Base-by-base conservation (phyloP, 2,329 filamentous ascomycete species). In the Xylaria digitata region DNA sequence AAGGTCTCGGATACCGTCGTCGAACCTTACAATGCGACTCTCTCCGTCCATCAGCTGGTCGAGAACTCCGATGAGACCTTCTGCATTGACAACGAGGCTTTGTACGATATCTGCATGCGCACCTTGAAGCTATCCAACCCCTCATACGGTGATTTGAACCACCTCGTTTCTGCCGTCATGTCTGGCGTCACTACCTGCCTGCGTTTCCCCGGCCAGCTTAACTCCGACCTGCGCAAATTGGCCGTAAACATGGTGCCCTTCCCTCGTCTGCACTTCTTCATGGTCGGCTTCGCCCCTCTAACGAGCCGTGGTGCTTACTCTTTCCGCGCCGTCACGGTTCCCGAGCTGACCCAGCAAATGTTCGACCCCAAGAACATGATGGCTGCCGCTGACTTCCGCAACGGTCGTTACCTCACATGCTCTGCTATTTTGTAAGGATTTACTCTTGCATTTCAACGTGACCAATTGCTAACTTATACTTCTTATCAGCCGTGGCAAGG, bases 341-440 rank as follows among this genome's bases (percentile, higher is more conserved):
- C 96, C 66, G 96, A 99, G 88, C 89, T 99, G 82, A 98, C 96
- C 78, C 96, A 99, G 88, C 96, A 99, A 85, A 98, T 99, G 94
- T 99, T 97, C 88, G 96, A 99, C 87, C 95, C 96, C 79, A 99
- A 98, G 94, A 99, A 99, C 91, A 99, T 99, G 95, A 99, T 99
- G 96, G 96, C 96, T 85, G 96, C 96, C 73, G 96, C 94, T 72
- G 96, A 99, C 87, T 99, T 99, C 94, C 93, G 96, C 79, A 99
- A 98, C 84, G 96, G 96, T 83, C 96, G 96, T 79, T 99, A 99
- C 89, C 90, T 99, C 80, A 99, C 96, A 76, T 99, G 96, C 91
- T 98, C 92, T 82, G 94, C 96, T 81, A 97, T 99, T 85, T 99
- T 99, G 89, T 91, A 82, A 83, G 89, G 85, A 70, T 23, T 26